Evolutionary conservation across 805 yeast genomes (phyloP).

Genomic region (Brettanomyces sp.): DNA sequence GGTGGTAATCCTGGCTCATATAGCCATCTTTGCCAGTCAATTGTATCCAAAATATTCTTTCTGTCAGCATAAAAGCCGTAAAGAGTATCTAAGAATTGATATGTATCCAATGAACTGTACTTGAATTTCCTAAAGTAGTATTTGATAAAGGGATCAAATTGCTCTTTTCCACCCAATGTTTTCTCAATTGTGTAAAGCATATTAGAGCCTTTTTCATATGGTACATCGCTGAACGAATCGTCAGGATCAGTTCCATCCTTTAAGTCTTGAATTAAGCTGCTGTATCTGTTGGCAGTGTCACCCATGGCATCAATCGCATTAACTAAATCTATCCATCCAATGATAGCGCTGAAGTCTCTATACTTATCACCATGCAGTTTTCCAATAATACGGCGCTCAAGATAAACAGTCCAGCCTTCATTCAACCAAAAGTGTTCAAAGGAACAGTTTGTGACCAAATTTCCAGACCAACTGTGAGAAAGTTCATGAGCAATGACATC

Average conservation of each 20-base stretch:
- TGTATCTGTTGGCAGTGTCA: constrained; percentile 37
- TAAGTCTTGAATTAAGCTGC: constrained; percentile 62
- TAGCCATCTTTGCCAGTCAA: constrained; percentile 85
- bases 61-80: constrained; percentile 47
- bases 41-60: constrained; percentile 44
- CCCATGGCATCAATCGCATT: constrained; percentile 62
- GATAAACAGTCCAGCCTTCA: constrained; percentile 93
- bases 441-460: constrained; percentile 79
- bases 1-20: constrained; percentile 84
- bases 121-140: constrained; percentile 64
- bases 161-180: constrained; percentile 60
- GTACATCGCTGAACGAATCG: constrained; percentile 80
- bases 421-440: constrained; percentile 95
- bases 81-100: constrained; percentile 67
- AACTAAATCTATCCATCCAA: constrained; percentile 81
- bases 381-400: constrained; percentile 77
- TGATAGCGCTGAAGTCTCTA: constrained; percentile 74
- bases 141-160: constrained; percentile 73
- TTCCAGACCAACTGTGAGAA: constrained; percentile 91
- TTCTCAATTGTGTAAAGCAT: constrained; percentile 68
- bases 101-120: constrained; percentile 68
- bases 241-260: constrained; percentile 73
- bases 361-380: constrained; percentile 67
- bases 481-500: constrained; percentile 90
- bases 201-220: constrained; percentile 86